Base-by-base conservation (phyloP, 805 yeast species). In the Candida hispaniensis region DNA sequence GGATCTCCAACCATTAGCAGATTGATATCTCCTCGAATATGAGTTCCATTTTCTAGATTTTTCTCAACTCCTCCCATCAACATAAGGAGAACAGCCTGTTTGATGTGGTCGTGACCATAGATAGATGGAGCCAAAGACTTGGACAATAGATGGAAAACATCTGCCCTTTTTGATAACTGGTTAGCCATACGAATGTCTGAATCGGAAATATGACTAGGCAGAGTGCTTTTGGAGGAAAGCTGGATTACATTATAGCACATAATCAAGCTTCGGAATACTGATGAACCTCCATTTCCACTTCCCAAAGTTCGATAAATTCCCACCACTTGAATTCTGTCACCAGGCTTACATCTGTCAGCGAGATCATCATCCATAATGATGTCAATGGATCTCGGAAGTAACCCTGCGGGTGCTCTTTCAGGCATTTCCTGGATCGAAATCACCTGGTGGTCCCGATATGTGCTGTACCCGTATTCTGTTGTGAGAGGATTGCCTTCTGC, bases 1-100 rank as follows among this genome's bases (percentile, higher is more conserved):
- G 98, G 98, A 57, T 91, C 98, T 61, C 98, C 98, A 23, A 91
- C 96, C 93, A 91, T 80, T 34, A 91, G 65, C 38, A 91, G 67
- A 54, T 91, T 91, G 55, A 91, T 88, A 60, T 91, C 98, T 63
- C 98, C 98, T 67, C 98, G 79, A 51, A 91, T 73, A 60, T 91
- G 97, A 4, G 96, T 79, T 6, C 98, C 98, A 50, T 88, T 88
- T 27, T 75, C 88, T 48, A 91, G 64, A 56, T 88, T 88, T 59
- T 88, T 88, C 50, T 91, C 96, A 22, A 77, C 75, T 54, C 98
- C 98, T 34, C 97, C 96, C 39, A 91, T 61, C 38, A 91, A 63
- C 93, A 85, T 81, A 40, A 91, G 65, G 35, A 91, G 60, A 24
- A 91, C 86, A 0, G 97, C 96, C 52, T 79, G 75, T 54, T 91